Percentiles rank a stretch among this genome's conserved stretches.
phyloP scores from a whole-genome alignment of 2,329 filamentous ascomycete genomes.

The Colletotrichum sp. region DNA sequence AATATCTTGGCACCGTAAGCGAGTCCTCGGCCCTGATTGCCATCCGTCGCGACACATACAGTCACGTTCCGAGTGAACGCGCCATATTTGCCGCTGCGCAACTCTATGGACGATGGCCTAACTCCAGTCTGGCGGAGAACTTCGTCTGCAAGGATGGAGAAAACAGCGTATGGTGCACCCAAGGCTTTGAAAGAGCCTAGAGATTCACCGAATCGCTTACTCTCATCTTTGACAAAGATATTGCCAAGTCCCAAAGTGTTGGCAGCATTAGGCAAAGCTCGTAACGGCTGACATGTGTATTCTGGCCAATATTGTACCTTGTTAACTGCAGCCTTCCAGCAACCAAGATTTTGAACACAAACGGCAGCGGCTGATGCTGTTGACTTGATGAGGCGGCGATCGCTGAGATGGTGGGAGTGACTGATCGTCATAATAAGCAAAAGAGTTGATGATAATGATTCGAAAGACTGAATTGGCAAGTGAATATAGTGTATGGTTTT shows the following conservation, averaged over 20 bases:
- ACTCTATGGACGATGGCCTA: background rate
- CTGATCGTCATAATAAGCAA: background rate
- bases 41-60: background rate
- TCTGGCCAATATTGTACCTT: background rate
- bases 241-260: background rate
- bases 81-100: background rate
- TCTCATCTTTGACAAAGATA: background rate
- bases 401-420: background rate
- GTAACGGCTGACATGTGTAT: background rate
- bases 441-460: background rate
- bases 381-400: background rate
- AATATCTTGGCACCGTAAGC: background rate
- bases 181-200: background rate
- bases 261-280: background rate
- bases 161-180: background rate
- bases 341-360: background rate
- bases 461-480: background rate
- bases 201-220: background rate
- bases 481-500: background rate
- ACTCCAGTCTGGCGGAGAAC: background rate
- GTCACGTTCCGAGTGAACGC: background rate
- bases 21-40: background rate
- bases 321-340: background rate
- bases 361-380: background rate
- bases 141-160: background rate